Base-by-base conservation (phyloP, 78 protist genomes). In the Dictyostelium citrinum region DNA sequence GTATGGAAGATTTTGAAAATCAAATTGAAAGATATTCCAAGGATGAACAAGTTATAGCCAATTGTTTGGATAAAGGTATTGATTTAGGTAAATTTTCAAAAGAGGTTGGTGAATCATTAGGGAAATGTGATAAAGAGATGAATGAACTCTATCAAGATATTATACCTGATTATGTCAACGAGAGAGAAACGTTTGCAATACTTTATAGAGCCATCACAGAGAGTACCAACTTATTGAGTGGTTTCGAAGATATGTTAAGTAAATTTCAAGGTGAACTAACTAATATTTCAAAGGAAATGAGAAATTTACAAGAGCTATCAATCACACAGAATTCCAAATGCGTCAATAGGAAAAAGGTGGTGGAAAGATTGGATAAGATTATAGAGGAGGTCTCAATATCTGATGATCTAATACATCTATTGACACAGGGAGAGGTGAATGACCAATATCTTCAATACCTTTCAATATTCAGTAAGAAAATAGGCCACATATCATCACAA, bases 401-500 rank as follows among this genome's bases (percentile, higher is more conserved):
- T 1, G 84, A 86, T 24, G 92, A 86, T 43, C 27, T 86, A 6
- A 61, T 86, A 37, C 55, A 61, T 51, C n/a, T 86, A 37, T 35
- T 86, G 27, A 31, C 83, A 61, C 64, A 70, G 11, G 84, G 92
- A 31, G 92, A 86, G 27, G 92, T 86, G 1, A 86, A 86, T 27
- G 92, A 86, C 43, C 92, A 86, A 43, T 86, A 86, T 77, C 24
- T 86, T 43, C 92, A 86, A 12, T 86, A 86, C 43, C 78, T 86
- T 60, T 86, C 92, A 24, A 76, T 86, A 20, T 86, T 86, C 51
- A 60, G 79, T 27, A 86, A 64, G 46, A 86, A 86, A 24, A 86
- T 86, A 22, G 92, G 92, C n/a, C 64, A 86, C 41, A 39, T 86
- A 17, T 51, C 78, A 61, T 61, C 92, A 29, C 92, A 86, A 77